Evolutionary conservation across 176 grass and related monocot genomes (phyloP).

Genomic region (Aegilops speltoides): DNA sequence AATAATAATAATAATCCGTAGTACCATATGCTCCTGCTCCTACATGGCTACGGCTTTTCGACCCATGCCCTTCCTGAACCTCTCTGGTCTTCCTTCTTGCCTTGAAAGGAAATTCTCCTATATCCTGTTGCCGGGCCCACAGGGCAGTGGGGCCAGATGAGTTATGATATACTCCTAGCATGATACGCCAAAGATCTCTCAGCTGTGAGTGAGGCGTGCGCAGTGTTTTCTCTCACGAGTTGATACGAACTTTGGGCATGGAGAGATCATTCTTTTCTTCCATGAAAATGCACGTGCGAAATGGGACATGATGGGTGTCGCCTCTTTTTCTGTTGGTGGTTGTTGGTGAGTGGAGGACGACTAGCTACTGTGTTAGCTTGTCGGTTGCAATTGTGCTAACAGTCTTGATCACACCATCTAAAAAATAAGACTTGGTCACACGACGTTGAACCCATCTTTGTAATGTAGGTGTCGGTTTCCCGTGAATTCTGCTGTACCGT

Average conservation of each 20-base stretch:
- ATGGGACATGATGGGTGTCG: neutral
- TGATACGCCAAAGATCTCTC: neutral
- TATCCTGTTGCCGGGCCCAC: neutral
- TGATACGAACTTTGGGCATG: neutral
- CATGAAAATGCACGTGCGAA: neutral
- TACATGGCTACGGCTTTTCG: neutral
- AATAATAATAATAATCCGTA: neutral
- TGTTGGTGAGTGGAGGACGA: neutral
- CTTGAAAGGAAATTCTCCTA: slow-evolving; percentile 18
- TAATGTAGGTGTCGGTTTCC: neutral
- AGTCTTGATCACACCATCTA: neutral
- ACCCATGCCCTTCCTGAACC: neutral
- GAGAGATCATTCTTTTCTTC: neutral
- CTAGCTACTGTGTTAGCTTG: neutral
- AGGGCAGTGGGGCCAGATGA: neutral
- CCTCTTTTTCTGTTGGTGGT: neutral
- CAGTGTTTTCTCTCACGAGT: neutral
- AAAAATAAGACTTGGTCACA: neutral
- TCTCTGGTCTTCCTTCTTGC: neutral
- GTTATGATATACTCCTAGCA: neutral
- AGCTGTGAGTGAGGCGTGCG: neutral
- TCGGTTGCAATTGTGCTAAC: neutral
- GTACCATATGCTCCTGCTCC: neutral
- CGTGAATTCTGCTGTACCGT: neutral
- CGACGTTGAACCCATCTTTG: neutral